Conservation (phyloP, 106 monocot species). For the Platanthera zijinensis region DNA sequence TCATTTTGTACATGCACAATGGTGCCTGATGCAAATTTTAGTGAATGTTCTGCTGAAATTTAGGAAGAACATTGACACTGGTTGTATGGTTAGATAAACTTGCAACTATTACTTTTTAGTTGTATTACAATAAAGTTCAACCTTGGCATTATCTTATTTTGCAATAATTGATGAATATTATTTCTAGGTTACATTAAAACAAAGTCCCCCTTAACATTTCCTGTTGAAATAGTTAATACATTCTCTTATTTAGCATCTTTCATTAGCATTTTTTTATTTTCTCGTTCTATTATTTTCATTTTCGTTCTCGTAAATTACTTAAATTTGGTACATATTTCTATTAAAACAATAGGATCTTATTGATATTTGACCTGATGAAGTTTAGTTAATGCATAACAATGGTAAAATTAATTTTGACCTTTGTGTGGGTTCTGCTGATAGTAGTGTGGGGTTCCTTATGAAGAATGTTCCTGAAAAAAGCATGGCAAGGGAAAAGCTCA, state of each 20-base stretch:
- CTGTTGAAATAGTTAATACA: too few species aligned
- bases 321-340: not conserved
- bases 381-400: not conserved
- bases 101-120: too few species aligned
- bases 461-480: conserved; percentile 20
- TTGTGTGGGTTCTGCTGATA: not conserved
- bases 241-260: not conserved
- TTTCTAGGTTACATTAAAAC: too few species aligned
- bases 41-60: too few species aligned
- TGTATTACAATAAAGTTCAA: too few species aligned
- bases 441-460: not conserved
- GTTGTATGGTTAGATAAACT: too few species aligned
- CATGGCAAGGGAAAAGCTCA: conserved; percentile 91
- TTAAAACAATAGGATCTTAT: not conserved
- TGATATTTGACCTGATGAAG: conserved; percentile 3
- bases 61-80: too few species aligned
- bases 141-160: not conserved
- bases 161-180: not conserved
- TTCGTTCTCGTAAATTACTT: not conserved
- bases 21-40: too few species aligned
- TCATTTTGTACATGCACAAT: too few species aligned
- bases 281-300: not conserved
- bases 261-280: not conserved
- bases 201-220: too few species aligned
- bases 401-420: not conserved